Evolutionary conservation across 306 rosid species (phyloP), one percentile per base, ranked within the genome.

Genomic region (Hylodesmum podocarpum): DNA sequence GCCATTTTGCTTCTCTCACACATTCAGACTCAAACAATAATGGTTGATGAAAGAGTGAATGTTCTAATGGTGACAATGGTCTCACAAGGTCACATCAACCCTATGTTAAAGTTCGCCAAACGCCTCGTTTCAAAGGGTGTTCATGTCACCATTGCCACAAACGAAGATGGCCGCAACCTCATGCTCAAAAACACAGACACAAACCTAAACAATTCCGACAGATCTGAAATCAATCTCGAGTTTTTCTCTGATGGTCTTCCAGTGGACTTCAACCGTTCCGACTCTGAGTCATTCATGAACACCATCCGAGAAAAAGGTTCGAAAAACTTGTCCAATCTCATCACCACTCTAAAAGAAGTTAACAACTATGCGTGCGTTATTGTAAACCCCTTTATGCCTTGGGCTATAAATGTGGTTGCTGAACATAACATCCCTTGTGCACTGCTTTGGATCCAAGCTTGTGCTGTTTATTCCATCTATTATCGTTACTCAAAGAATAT

Each of bases 381-480:
- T 21, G 66, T 87, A 24, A 86, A 82, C 36, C 87, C 88, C 21
- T 81, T 88, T 12, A 66, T 84, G 3, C 91, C 96, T 1, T 87
- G 83, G 86, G 84, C 84, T n/a, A 61, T 83, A 2, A 76, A 82
- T 4, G 80, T 84, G 2, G 81, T 77, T 10, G 24, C 59, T 0
- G 57, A 80, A 0, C 85, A 78, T 58, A 53, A 36, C 2, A 84
- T 87, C 75, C 93, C 90, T 3, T 87, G 90, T 34, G 93, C 90
- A 0, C 5, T 84, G 66, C 89, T 88, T 14, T 91, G 96, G 96
- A 83, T 86, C 74, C 96, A 88, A 46, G 81, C 93, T 2, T 75
- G 80, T 31, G 80, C 91, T 0, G 3, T 72, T 4, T 91, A 73
- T 67, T 88, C 93, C 5, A 82, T 91, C 18, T 81, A 75, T 14